These are phyloP conservation scores for Purpureocillium takamizusanense DNA, from an alignment of 2,329 filamentous ascomycete species.

Conservation along the genomic window DNA sequence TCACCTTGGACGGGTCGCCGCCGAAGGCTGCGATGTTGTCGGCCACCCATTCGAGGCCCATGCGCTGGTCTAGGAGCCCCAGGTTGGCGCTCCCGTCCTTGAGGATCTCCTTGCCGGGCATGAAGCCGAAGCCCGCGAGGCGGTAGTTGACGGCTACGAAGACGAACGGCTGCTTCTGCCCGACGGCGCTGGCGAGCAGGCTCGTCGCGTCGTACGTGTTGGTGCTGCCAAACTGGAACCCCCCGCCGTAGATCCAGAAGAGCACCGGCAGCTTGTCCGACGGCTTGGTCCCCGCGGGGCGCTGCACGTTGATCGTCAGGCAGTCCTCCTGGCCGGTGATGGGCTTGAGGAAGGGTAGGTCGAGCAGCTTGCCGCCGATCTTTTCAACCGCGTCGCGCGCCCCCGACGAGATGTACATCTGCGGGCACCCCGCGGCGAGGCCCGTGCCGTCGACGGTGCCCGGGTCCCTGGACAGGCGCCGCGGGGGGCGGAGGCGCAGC, in stretches of 20 bases:
- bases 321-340: conserved; percentile 55
- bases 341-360: conserved; percentile 48
- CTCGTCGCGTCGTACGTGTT: conserved; percentile 42
- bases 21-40: conserved; percentile 73
- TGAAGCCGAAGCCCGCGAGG: conserved; percentile 64
- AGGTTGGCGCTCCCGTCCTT: conserved; percentile 60
- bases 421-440: conserved; percentile 56
- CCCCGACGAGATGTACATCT: conserved; percentile 53
- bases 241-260: conserved; percentile 65
- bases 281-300: conserved; percentile 46
- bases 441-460: conserved; percentile 54
- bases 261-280: conserved; percentile 54
- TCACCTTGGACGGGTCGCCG: conserved; percentile 69
- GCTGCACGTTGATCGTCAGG: conserved; percentile 49
- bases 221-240: conserved; percentile 46
- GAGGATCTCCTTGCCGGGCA: conserved; percentile 59
- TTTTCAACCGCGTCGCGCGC: conserved; percentile 27
- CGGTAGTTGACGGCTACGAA: conserved; percentile 75
- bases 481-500: conserved; percentile 61
- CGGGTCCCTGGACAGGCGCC: conserved; percentile 42
- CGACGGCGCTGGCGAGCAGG: conserved; percentile 35
- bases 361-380: conserved; percentile 39
- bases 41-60: conserved; percentile 66
- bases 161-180: conserved; percentile 47
- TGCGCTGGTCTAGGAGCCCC: conserved; percentile 63